Evolutionary conservation across 768 basidiomycete genomes (phyloP).

Genomic region (Sporobolomyces pararoseus): DNA sequence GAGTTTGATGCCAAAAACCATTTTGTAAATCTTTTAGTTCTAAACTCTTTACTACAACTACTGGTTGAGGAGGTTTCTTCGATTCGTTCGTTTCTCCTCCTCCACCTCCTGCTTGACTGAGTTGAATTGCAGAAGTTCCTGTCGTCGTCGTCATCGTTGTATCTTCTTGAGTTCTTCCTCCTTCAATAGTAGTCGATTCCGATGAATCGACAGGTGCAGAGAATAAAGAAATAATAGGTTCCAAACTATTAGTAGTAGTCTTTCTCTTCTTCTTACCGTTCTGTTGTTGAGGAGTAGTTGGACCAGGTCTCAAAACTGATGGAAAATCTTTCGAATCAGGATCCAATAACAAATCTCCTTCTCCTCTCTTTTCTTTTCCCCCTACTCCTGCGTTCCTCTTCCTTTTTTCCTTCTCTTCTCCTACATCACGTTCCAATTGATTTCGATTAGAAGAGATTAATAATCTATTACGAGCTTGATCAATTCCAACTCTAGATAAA

Average conservation of each 20-base stretch:
- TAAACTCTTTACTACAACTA: too few relatives aligned
- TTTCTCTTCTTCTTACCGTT: too few relatives aligned
- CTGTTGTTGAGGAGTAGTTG: not conserved
- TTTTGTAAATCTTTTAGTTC: not conserved
- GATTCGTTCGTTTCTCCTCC: too few relatives aligned
- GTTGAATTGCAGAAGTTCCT: too few relatives aligned
- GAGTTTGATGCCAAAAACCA: not conserved
- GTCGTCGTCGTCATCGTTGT: too few relatives aligned
- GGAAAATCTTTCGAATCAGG: not conserved
- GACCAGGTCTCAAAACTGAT: constrained; percentile 7
- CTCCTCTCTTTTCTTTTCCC: not conserved
- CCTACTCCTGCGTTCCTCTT: not conserved
- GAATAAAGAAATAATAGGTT: constrained; percentile 11
- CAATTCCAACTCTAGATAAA: constrained; percentile 55
- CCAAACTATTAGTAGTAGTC: too few relatives aligned
- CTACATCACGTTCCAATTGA: not conserved
- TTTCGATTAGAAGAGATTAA: not conserved
- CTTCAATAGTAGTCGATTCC: too few relatives aligned
- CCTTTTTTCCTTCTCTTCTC: not conserved
- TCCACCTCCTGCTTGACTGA: not conserved
- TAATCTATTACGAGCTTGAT: not conserved
- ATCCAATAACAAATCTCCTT: not conserved
- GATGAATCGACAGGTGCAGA: constrained; percentile 6
- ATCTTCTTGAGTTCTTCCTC: too few relatives aligned
- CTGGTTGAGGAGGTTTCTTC: too few relatives aligned